Evolutionary conservation across 192 early-diverging fungal species (phyloP), one percentile per base, ranked within the genome.

Genomic region (Mortierella antarctica): DNA sequence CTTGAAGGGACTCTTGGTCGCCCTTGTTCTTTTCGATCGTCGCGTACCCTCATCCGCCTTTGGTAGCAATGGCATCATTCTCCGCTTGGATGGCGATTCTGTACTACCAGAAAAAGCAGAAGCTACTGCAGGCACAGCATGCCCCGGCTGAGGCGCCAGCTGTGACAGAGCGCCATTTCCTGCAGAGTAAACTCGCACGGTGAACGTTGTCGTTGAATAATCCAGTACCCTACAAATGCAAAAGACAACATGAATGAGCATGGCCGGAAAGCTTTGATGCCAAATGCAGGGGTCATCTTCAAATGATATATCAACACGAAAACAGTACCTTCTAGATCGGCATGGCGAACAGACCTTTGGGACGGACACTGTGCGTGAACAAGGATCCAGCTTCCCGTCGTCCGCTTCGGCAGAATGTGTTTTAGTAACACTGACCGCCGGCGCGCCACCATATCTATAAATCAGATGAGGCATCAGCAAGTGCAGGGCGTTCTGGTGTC

Each of bases 401-500:
- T 71, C 51, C 0, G 31, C 12, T 7, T 80, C 18, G 17, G 57
- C 42, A 5, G 10, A 7, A 11, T 61, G 52, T 20, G 15, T 46
- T 48, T 48, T 62, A 10, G 14, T 56, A 5, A 71, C 23, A 7
- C 54, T 21, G 42, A 80, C 48, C 11, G 48, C 59, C 1, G 69
- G 62, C 1, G 65, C 77, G 14, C 70, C 70, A 6, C 42, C 65
- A 47, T 80, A 80, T 11, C 77, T 80, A 74, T 10, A 51, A 41
- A 14, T 31, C 31, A 31, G 31, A 31, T 31, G 31, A 31, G 31
- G 31, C 31, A 31, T 31, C 31, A 31, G 31, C 31, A 31, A 31
- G 31, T 31, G 31, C 31, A 31, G 31, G 31, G 1, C 31, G 1
- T 31, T 31, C 31, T 31, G 31, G 31, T 31, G 31, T 2, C 31